Evolutionary conservation across 2,329 filamentous ascomycete species (phyloP).

Genomic region (Diaporthe vexans): DNA sequence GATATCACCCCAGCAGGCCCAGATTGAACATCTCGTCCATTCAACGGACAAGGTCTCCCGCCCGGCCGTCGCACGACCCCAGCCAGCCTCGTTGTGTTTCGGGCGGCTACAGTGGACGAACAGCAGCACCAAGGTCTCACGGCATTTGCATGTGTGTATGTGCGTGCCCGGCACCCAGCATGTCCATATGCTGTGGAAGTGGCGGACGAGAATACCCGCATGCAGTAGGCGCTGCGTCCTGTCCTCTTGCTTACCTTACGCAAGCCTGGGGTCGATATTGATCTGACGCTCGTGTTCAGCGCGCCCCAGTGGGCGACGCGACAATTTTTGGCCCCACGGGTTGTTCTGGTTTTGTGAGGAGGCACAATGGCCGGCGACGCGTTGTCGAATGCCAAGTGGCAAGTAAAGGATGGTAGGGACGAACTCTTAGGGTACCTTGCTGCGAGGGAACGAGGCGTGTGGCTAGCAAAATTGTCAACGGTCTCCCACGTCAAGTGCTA

Average conservation of each 20-base stretch:
- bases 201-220: constrained; percentile 25
- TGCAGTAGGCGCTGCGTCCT: neutral
- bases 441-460: neutral
- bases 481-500: neutral
- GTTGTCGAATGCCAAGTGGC: constrained; percentile 5
- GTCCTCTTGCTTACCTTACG: neutral
- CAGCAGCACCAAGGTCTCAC: constrained; percentile 29
- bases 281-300: neutral
- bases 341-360: neutral
- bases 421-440: neutral
- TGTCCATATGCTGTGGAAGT: constrained; percentile 2
- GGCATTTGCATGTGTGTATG: constrained; percentile 10
- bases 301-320: constrained; percentile 3
- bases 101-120: constrained; percentile 27
- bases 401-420: neutral
- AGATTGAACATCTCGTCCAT: neutral
- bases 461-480: neutral
- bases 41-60: neutral
- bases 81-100: constrained; percentile 30
- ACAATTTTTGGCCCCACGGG: neutral
- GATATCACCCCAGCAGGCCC: neutral
- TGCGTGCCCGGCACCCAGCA: constrained; percentile 17
- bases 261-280: neutral
- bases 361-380: neutral
- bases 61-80: constrained; percentile 18